Percentiles rank a stretch among this genome's conserved stretches.
Conservation (phyloP, 768 basidiomycete genomes). For the Tylopilus cervinicoccineus region DNA sequence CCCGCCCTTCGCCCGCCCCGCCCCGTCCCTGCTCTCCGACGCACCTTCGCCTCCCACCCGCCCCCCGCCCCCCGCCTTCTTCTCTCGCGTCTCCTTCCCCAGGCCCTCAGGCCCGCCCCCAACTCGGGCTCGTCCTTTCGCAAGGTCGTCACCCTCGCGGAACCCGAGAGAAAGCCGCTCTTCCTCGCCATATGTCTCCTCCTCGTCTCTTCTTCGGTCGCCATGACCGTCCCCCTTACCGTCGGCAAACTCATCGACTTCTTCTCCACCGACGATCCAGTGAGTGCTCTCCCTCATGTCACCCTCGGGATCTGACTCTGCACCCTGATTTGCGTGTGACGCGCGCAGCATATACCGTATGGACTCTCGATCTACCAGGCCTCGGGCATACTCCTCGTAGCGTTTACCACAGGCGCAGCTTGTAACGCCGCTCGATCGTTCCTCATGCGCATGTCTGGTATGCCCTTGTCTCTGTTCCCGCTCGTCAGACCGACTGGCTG, state of each 20-base stretch:
- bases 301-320: not conserved
- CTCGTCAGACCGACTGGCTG: not conserved
- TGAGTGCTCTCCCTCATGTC: slow-evolving; percentile 25
- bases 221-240: slow-evolving; percentile 90
- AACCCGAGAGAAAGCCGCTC: slow-evolving; percentile 77
- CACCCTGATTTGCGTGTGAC: not conserved
- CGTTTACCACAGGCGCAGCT: slow-evolving; percentile 83
- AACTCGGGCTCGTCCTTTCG: slow-evolving; percentile 58
- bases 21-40: not conserved
- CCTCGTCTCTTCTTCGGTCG: slow-evolving; percentile 83
- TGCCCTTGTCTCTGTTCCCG: slow-evolving; percentile 10
- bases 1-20: not conserved
- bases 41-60: slow-evolving; percentile 12
- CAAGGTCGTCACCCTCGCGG: slow-evolving; percentile 75
- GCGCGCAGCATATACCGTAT: slow-evolving; percentile 65
- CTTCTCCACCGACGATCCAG: slow-evolving; percentile 72
- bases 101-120: slow-evolving; percentile 34
- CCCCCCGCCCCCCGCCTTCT: slow-evolving; percentile 6
- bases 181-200: slow-evolving; percentile 74
- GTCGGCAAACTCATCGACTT: slow-evolving; percentile 94
- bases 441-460: slow-evolving; percentile 83
- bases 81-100: slow-evolving; percentile 29
- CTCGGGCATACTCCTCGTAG: slow-evolving; percentile 61
- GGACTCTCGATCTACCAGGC: slow-evolving; percentile 80
- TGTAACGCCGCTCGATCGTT: slow-evolving; percentile 83